Evolutionary conservation across 176 grass and related monocot genomes (phyloP).

Genomic region (Carex kokanica): DNA sequence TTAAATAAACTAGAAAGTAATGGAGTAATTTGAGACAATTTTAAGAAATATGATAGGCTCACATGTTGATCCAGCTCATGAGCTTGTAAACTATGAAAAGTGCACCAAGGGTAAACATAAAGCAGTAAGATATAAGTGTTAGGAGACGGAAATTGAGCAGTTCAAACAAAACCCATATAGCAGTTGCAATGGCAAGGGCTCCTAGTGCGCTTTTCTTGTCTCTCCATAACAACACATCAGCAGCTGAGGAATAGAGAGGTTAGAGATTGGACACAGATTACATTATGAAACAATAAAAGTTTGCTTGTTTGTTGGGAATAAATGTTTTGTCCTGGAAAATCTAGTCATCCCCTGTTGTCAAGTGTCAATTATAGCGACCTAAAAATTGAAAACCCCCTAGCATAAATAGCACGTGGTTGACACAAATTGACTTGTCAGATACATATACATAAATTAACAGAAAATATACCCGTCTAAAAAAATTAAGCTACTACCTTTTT

Average conservation of each 20-base stretch:
- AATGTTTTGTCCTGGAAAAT: not conserved
- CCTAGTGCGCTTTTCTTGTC: conserved; percentile 63
- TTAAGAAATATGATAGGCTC: conserved; percentile 3
- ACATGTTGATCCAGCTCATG: conserved; percentile 66
- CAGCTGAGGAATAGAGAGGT: conserved; percentile 42
- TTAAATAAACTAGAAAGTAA: not conserved
- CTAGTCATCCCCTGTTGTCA: not conserved
- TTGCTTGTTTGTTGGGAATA: not conserved
- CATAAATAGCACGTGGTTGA: conserved; percentile 5
- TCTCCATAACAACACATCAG: conserved; percentile 80
- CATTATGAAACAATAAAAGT: not conserved
- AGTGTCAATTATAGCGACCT: not conserved
- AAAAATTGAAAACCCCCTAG: not conserved
- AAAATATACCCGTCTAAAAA: not conserved
- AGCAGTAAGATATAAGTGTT: conserved; percentile 51
- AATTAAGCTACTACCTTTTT: not conserved
- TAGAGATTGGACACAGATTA: not conserved
- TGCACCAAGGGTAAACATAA: conserved; percentile 42
- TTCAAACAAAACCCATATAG: conserved; percentile 75
- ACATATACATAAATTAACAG: not conserved
- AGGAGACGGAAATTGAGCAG: conserved; percentile 65
- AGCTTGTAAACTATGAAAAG: conserved; percentile 74
- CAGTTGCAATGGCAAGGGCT: conserved; percentile 59
- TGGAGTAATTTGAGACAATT: not conserved
- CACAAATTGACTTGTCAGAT: conserved; percentile 14